These are phyloP conservation scores for Chrysoporthe puriensis DNA, from an alignment of 2,329 filamentous ascomycete species.

Conservation along the genomic window DNA sequence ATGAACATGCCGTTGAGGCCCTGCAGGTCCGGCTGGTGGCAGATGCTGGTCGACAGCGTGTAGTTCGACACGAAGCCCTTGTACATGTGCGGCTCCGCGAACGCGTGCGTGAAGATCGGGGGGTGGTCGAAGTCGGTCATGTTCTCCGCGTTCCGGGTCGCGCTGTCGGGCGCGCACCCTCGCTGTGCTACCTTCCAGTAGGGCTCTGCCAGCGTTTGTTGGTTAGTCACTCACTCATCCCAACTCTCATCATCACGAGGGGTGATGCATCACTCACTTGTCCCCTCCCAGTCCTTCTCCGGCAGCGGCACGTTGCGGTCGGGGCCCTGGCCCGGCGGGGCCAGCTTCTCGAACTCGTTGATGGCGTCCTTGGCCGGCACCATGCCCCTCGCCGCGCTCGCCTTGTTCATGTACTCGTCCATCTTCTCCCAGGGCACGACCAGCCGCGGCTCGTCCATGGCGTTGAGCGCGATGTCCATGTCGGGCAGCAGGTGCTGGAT, in stretches of 20 bases:
- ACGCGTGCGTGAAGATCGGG: conserved; percentile 50
- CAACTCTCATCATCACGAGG: not conserved
- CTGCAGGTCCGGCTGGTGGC: conserved; percentile 67
- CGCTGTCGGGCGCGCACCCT: conserved; percentile 66
- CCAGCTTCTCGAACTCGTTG: conserved; percentile 48
- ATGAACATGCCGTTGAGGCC: conserved; percentile 68
- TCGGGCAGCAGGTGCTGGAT: conserved; percentile 64
- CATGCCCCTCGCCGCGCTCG: conserved; percentile 51
- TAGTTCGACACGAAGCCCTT: conserved; percentile 66
- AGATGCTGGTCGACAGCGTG: conserved; percentile 63
- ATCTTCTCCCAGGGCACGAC: conserved; percentile 68
- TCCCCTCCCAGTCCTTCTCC: conserved; percentile 54
- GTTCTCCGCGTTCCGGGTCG: conserved; percentile 54
- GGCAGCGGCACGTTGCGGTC: conserved; percentile 41
- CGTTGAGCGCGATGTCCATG: conserved; percentile 69
- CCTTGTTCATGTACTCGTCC: conserved; percentile 55
- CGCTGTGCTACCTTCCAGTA: conserved; percentile 63
- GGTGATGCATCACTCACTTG: conserved; percentile 43
- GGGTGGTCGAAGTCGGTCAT: conserved; percentile 49
- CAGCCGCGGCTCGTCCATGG: conserved; percentile 69
- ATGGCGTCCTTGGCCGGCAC: conserved; percentile 48
- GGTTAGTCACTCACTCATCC: too few relatives aligned
- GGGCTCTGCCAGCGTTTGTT: conserved; percentile 40
- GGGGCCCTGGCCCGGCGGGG: conserved; percentile 41
- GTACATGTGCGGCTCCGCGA: conserved; percentile 53